These are phyloP conservation scores for Cicer cuneatum DNA, from an alignment of 306 rosid species.

Conservation along the genomic window DNA sequence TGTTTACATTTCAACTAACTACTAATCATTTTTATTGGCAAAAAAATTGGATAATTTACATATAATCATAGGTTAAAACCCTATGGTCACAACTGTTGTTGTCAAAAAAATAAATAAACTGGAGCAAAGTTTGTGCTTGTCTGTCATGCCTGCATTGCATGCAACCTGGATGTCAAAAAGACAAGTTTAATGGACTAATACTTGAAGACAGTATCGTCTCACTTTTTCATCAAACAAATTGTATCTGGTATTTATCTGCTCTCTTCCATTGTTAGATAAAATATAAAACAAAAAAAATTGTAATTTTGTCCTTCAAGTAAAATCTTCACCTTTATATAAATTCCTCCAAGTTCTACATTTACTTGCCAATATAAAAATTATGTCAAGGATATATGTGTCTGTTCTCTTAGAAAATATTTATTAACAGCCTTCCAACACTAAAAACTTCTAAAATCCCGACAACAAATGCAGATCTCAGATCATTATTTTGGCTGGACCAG, in stretches of 20 bases:
- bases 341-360: slow-evolving; percentile 28
- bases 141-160: too few relatives aligned
- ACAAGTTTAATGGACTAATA: neutral
- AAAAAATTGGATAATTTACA: neutral
- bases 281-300: neutral
- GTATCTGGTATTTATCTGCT: slow-evolving; percentile 10
- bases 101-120: too few relatives aligned
- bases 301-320: neutral
- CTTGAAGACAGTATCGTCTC: neutral
- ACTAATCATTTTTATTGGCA: neutral
- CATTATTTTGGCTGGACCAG: slow-evolving; percentile 47
- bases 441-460: slow-evolving; percentile 31
- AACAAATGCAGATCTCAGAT: slow-evolving; percentile 45
- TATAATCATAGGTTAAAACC: too few relatives aligned
- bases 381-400: slow-evolving; percentile 5
- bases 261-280: neutral
- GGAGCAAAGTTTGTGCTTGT: too few relatives aligned
- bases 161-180: too few relatives aligned
- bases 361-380: slow-evolving; percentile 27
- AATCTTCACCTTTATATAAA: slow-evolving; percentile 1
- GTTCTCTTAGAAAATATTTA: slow-evolving; percentile 38
- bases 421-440: slow-evolving; percentile 25
- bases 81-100: too few relatives aligned
- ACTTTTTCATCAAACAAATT: neutral
- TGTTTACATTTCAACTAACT: too few relatives aligned